phyloP scores from a whole-genome alignment of 2,329 filamentous ascomycete genomes.

The Monosporascus sp. region DNA sequence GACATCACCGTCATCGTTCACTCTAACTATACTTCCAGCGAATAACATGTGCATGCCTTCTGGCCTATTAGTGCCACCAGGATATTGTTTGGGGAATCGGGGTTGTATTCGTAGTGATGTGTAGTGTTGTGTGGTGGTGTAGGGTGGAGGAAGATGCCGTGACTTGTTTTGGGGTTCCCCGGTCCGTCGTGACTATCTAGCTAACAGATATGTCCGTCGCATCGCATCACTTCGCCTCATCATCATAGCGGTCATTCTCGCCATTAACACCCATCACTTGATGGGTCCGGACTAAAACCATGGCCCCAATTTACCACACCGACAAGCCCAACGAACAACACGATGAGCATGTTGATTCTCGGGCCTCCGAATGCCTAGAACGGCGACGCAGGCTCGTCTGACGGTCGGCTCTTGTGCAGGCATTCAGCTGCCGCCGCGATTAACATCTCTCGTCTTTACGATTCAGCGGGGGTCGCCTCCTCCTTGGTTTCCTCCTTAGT shows the following conservation, averaged over 20 bases:
- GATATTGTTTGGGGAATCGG: constrained; percentile 6
- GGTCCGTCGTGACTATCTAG: not conserved
- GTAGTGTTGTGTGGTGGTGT: not conserved
- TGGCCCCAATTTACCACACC: not conserved
- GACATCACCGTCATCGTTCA: not conserved
- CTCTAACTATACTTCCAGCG: not conserved
- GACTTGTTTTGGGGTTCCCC: constrained; percentile 13
- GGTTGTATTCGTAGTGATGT: constrained; percentile 18
- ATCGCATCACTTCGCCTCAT: not conserved
- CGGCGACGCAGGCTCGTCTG: not conserved
- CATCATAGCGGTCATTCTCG: not conserved
- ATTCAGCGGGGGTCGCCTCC: constrained; percentile 2
- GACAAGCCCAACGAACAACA: not conserved
- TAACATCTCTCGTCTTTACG: not conserved
- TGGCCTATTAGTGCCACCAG: not conserved
- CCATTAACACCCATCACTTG: not conserved
- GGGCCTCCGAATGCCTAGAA: not conserved
- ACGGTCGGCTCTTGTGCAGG: too few species aligned
- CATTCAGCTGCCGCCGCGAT: not conserved
- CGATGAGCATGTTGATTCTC: not conserved
- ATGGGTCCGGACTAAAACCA: not conserved
- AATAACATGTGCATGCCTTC: too few species aligned
- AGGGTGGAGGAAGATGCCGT: constrained; percentile 17
- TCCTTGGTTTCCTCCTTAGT: constrained; percentile 15
- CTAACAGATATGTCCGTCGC: not conserved